phyloP scores from a whole-genome alignment of 768 basidiomycete genomes.

The Tulasnella sp. region DNA sequence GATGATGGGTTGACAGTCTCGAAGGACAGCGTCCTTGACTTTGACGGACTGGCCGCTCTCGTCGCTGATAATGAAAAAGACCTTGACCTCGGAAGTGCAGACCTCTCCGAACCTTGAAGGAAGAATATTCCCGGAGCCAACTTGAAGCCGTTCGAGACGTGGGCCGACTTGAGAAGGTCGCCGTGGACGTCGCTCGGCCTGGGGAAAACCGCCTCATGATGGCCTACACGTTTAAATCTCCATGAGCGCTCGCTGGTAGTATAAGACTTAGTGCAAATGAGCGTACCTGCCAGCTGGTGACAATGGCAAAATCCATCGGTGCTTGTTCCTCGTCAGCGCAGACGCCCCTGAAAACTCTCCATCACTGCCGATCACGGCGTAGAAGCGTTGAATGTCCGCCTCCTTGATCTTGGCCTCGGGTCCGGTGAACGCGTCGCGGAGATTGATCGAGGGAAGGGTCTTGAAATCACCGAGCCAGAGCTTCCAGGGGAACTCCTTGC shows the following conservation, averaged over 20 bases:
- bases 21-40: slow-evolving; percentile 73
- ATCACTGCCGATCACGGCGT: slow-evolving; percentile 86
- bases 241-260: not conserved
- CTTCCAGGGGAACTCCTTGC: slow-evolving; percentile 98
- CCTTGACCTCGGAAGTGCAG: slow-evolving; percentile 80
- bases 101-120: slow-evolving; percentile 76
- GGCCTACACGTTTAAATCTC: slow-evolving; percentile 43
- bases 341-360: slow-evolving; percentile 78
- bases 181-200: slow-evolving; percentile 82
- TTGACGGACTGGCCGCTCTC: slow-evolving; percentile 89
- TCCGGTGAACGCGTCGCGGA: slow-evolving; percentile 74
- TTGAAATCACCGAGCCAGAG: slow-evolving; percentile 91
- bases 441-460: slow-evolving; percentile 60
- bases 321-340: slow-evolving; percentile 59
- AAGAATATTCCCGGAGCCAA: slow-evolving; percentile 65
- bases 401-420: too few species aligned
- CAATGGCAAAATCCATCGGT: too few species aligned
- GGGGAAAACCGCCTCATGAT: slow-evolving; percentile 99
- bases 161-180: too few species aligned
- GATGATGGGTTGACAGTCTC: slow-evolving; percentile 56
- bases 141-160: slow-evolving; percentile 93
- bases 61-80: slow-evolving; percentile 79
- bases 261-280: too few species aligned
- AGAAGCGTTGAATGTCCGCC: too few species aligned
- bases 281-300: too few species aligned